Evolutionary conservation across 768 basidiomycete genomes (phyloP).

Genomic region (Hemileccinum impolitum): DNA sequence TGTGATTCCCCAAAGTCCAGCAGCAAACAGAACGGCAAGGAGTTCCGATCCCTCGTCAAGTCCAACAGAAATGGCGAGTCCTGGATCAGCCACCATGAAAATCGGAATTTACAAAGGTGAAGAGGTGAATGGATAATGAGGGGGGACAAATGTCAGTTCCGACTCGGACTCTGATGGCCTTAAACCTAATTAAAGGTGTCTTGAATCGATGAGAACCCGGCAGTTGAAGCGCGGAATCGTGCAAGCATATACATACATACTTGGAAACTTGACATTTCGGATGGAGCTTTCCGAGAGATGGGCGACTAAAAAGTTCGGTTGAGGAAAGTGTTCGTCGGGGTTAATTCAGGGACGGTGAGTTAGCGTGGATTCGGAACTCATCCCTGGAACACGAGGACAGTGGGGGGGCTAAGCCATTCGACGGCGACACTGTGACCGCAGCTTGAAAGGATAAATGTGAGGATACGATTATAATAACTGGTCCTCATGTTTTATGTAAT

Average conservation of each 20-base stretch:
- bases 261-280: not conserved
- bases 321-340: not conserved
- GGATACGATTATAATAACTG: not conserved
- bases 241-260: no score
- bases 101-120: not conserved
- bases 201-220: not conserved
- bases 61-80: not conserved
- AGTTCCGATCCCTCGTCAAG: slow-evolving; percentile 14
- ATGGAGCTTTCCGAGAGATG: not conserved
- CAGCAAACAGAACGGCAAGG: slow-evolving; percentile 13
- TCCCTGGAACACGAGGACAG: not conserved
- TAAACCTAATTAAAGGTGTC: not conserved
- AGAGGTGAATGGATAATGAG: not conserved
- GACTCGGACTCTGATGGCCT: not conserved
- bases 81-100: not conserved
- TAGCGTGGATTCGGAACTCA: not conserved
- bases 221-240: not conserved
- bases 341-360: slow-evolving; percentile 2
- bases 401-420: not conserved
- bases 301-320: not conserved
- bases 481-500: not conserved
- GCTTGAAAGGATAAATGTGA: no score
- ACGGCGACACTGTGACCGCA: not conserved
- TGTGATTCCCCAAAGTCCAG: slow-evolving; percentile 25
- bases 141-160: not conserved